Conservation (phyloP, 2,329 filamentous ascomycete genomes). For the Trichophyton benhamiae region DNA sequence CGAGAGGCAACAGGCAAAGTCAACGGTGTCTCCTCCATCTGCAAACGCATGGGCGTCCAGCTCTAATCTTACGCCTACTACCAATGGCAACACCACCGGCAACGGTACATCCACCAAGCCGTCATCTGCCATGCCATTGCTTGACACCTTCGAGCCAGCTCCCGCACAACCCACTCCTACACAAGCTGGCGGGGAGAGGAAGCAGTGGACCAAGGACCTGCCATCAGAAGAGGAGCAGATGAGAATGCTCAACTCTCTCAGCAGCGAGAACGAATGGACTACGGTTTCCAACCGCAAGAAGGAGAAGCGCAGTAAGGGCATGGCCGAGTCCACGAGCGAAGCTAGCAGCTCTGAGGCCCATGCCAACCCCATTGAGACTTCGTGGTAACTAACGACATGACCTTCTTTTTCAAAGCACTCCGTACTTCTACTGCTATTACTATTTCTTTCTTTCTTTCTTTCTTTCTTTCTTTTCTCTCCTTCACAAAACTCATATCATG, state of each 20-base stretch:
- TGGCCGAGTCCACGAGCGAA: conserved; percentile 36
- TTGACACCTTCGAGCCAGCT: conserved; percentile 33
- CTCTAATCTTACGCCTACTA: background rate
- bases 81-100: conserved; percentile 14
- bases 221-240: conserved; percentile 52
- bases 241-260: conserved; percentile 36
- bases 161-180: conserved; percentile 9
- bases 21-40: conserved; percentile 26
- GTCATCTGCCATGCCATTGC: conserved; percentile 16
- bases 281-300: conserved; percentile 48
- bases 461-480: background rate
- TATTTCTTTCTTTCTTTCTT: background rate
- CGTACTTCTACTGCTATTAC: no score
- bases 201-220: conserved; percentile 34
- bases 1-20: conserved; percentile 56
- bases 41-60: conserved; percentile 42
- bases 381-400: background rate
- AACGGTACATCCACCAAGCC: conserved; percentile 6
- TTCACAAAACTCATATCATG: background rate
- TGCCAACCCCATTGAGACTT: background rate
- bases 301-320: conserved; percentile 38
- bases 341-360: conserved; percentile 16
- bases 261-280: conserved; percentile 46
- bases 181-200: conserved; percentile 7
- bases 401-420: background rate